phyloP scores from a whole-genome alignment of 129 eudicot species.

The Gnaphalium uliginosum region DNA sequence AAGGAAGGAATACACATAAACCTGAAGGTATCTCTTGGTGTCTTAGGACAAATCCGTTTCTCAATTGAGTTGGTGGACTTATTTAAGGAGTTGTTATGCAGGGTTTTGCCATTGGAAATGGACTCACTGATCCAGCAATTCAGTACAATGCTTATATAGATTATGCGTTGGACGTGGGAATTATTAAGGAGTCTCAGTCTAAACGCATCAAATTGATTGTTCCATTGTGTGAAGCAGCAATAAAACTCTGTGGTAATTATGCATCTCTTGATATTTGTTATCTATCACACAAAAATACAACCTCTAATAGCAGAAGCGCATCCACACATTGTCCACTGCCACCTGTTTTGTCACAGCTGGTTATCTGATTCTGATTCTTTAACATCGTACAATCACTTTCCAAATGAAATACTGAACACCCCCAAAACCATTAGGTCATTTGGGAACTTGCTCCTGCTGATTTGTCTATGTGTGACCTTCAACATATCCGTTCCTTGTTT shows the following conservation, averaged over 20 bases:
- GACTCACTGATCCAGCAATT: conserved; percentile 77
- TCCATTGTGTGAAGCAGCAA: conserved; percentile 62
- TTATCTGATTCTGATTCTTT: too few relatives aligned
- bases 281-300: neutral
- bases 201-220: conserved; percentile 39
- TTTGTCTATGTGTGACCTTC: neutral
- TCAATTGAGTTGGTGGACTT: conserved; percentile 11
- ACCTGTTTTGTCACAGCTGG: too few relatives aligned
- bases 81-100: conserved; percentile 29
- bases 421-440: neutral
- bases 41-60: neutral
- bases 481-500: neutral
- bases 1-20: conserved; percentile 79
- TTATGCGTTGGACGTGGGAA: conserved; percentile 64
- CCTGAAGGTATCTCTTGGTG: conserved; percentile 49
- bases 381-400: too few relatives aligned
- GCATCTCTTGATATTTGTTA: neutral
- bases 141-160: conserved; percentile 82
- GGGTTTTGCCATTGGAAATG: conserved; percentile 95
- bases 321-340: too few relatives aligned
- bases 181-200: conserved; percentile 53
- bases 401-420: too few relatives aligned
- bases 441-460: neutral
- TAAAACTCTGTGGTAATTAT: conserved; percentile 68
- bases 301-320: neutral